A percentile compares a stretch with the other conserved stretches of the same genome.
Conservation (phyloP, 2,329 filamentous ascomycete species). For the Bipolaris victoriae region DNA sequence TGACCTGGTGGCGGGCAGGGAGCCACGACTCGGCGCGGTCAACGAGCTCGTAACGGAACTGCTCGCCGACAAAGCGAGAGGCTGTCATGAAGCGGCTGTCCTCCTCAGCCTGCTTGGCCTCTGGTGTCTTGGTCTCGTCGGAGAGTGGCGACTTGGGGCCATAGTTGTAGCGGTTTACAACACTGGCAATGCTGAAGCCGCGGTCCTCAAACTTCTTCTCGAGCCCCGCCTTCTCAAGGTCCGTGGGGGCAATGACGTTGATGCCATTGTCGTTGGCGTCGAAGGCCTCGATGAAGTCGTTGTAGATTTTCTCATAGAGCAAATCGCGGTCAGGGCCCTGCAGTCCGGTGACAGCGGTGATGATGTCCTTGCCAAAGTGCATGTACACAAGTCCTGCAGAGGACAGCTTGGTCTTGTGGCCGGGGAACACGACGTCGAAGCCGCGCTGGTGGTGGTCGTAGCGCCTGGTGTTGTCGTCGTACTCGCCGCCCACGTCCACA, state of each 20-base stretch:
- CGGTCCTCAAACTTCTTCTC: conserved; percentile 83
- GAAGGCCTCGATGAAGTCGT: conserved; percentile 91
- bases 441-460: conserved; percentile 98
- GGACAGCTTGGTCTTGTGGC: conserved; percentile 84
- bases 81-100: conserved; percentile 80
- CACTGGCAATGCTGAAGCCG: conserved; percentile 81
- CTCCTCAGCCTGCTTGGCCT: conserved; percentile 70
- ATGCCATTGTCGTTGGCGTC: conserved; percentile 99
- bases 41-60: conserved; percentile 81
- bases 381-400: conserved; percentile 94
- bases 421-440: conserved; percentile 85
- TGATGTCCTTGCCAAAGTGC: conserved; percentile 88
- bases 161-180: conserved; percentile 88
- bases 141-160: conserved; percentile 55
- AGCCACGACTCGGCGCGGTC: conserved; percentile 81
- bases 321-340: conserved; percentile 71
- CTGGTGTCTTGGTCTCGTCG: conserved; percentile 41
- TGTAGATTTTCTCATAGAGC: conserved; percentile 88
- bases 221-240: conserved; percentile 71
- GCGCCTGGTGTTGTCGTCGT: conserved; percentile 75
- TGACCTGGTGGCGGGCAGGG: conserved; percentile 81
- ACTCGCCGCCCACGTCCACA: conserved; percentile 96
- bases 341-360: conserved; percentile 69
- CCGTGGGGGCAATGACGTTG: conserved; percentile 75
- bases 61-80: conserved; percentile 82